Conservation (phyloP, 2,329 filamentous ascomycete species). For the Microcera coccophila region DNA sequence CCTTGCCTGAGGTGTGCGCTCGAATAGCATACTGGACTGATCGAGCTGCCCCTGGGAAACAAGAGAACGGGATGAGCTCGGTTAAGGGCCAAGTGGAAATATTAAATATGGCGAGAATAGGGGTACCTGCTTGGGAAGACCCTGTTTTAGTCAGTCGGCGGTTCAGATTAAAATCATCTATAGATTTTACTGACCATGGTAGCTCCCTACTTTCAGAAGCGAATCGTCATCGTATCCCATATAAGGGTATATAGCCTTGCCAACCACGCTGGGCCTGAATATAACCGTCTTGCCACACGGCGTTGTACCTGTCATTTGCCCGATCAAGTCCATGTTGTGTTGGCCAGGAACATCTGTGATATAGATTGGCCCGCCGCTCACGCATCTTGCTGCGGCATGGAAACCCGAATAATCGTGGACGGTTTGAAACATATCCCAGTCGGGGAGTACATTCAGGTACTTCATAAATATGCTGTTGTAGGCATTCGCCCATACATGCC, state of each 20-base stretch:
- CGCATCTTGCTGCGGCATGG: constrained; percentile 83
- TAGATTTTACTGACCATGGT: constrained; percentile 54
- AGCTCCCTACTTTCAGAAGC: constrained; percentile 74
- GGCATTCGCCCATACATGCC: constrained; percentile 94
- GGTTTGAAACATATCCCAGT: constrained; percentile 72
- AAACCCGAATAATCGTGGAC: constrained; percentile 68
- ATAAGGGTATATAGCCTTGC: constrained; percentile 70
- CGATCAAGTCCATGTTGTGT: constrained; percentile 71
- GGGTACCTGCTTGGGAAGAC: constrained; percentile 61
- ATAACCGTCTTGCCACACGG: constrained; percentile 71
- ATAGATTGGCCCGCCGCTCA: constrained; percentile 89
- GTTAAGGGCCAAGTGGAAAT: constrained; percentile 58
- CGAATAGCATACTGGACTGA: constrained; percentile 66
- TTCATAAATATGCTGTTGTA: constrained; percentile 81
- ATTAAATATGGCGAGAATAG: constrained; percentile 84
- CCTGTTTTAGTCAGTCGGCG: constrained; percentile 29
- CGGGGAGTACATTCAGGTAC: constrained; percentile 81
- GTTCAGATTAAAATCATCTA: too few species aligned
- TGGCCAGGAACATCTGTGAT: constrained; percentile 86
- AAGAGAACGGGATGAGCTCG: constrained; percentile 65
- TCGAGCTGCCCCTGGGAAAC: constrained; percentile 66
- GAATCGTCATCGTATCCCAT: constrained; percentile 68
- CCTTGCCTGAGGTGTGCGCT: constrained; percentile 62
- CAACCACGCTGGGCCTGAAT: constrained; percentile 71
- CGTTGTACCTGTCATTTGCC: constrained; percentile 75